Conservation (phyloP, 2,329 filamentous ascomycete species). For the Nigrospora osmanthi region DNA sequence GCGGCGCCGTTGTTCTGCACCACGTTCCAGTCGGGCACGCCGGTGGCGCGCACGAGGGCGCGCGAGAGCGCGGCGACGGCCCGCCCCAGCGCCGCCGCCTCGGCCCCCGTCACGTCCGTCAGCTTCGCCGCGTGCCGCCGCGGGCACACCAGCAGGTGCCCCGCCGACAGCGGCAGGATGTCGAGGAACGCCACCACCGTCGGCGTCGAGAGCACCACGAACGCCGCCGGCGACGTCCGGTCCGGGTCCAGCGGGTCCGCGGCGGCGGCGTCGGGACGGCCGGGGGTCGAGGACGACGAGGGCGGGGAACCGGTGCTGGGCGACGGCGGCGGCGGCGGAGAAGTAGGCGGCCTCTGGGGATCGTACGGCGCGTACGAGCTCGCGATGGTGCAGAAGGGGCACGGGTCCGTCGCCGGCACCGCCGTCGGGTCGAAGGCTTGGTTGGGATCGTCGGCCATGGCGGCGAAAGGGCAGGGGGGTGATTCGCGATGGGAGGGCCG, state of each 20-base stretch:
- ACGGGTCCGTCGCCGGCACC: constrained; percentile 27
- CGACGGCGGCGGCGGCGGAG: neutral
- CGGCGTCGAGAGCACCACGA: constrained; percentile 70
- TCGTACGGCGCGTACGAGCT: constrained; percentile 36
- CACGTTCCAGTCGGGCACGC: constrained; percentile 83
- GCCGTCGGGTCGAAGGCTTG: constrained; percentile 26
- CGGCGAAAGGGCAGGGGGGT: too few species aligned
- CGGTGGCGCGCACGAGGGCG: constrained; percentile 61
- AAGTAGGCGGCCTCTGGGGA: neutral
- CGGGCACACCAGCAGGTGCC: constrained; percentile 78
- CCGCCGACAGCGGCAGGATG: constrained; percentile 77
- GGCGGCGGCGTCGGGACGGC: constrained; percentile 31
- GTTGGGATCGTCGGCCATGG: constrained; percentile 2
- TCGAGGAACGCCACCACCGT: constrained; percentile 83
- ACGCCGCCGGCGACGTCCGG: constrained; percentile 31
- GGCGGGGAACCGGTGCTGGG: too few species aligned
- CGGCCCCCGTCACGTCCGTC: constrained; percentile 55
- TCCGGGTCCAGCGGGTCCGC: constrained; percentile 19
- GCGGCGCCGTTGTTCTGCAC: constrained; percentile 92
- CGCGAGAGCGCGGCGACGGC: constrained; percentile 66
- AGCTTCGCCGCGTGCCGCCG: constrained; percentile 72
- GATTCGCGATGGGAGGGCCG: too few species aligned
- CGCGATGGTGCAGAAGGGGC: constrained; percentile 58
- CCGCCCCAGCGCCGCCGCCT: constrained; percentile 59
- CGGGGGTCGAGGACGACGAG: constrained; percentile 26